Evolutionary conservation across 805 yeast species (phyloP), one percentile per base, ranked within the genome.

Genomic region (Candida berthetii): DNA sequence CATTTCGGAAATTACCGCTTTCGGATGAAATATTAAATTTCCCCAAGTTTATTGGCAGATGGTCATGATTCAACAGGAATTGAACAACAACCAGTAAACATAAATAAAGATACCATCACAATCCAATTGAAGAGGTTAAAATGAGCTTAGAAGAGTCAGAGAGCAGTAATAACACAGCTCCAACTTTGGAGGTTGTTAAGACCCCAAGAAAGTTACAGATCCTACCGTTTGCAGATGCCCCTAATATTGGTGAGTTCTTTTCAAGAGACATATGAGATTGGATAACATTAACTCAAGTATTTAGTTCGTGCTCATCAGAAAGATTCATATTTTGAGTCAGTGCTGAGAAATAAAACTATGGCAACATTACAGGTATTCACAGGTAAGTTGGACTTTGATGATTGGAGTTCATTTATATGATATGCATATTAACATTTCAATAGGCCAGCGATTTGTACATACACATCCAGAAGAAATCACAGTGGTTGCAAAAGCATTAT

Each of bases 251-350:
- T 78, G 65, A 49, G 82, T 72, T 16, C 13, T 8, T 13, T 22
- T 24, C 19, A 7, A 15, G 6, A n/a, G 29, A 20, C 16, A 33
- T 24, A 15, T 31, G n/a, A 13, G 15, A 17, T 28, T 41, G 36
- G n/a, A 31, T n/a, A n/a, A n/a, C n/a, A 34, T 27, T 20, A 17
- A 31, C 20, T 27, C 14, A 42, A 38, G 18, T 15, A 1, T 14
- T n/a, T 44, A 69, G 95, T 91, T 31, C 74, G 96, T 40, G 87
- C 97, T 2, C 82, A 87, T 57, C 97, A 91, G 56, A 91, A 91
- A 56, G 99, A 91, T 60, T 72, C 78, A 4, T 86, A 82, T 50
- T 77, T 86, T 35, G 84, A 82, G 50, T 61, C 72, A 1, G 58
- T 74, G 2, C 63, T 87, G 18, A 65, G 72, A 31, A 60, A 65